phyloP scores from a whole-genome alignment of 345 rosid species.

The Noccaea bulbosa region DNA sequence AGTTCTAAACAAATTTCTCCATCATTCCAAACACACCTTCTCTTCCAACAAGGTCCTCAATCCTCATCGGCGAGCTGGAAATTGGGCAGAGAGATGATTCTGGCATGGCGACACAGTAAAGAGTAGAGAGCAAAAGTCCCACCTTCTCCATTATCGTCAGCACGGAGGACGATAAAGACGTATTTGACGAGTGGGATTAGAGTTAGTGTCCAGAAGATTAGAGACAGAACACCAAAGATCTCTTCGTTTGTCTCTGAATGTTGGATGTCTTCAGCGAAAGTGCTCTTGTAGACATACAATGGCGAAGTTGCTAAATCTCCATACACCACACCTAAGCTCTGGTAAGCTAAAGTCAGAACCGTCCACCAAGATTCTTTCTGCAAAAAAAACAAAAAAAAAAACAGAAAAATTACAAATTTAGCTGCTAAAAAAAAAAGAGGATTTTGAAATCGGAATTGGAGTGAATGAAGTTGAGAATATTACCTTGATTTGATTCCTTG shows the following conservation, averaged over 20 bases:
- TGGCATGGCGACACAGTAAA: conserved; percentile 74
- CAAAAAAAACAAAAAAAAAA: conserved; percentile 16
- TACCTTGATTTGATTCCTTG: conserved; percentile 64
- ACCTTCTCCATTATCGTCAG: conserved; percentile 93
- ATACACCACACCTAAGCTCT: conserved; percentile 86
- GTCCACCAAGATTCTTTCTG: conserved; percentile 84
- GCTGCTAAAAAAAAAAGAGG: conserved; percentile 7
- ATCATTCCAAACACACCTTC: too few relatives aligned
- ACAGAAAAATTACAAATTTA: neutral
- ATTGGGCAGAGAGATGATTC: conserved; percentile 75
- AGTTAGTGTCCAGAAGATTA: conserved; percentile 86
- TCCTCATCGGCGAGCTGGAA: conserved; percentile 87
- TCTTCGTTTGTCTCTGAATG: conserved; percentile 90
- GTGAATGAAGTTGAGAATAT: neutral
- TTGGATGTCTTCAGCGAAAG: conserved; percentile 82
- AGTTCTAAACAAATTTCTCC: too few relatives aligned
- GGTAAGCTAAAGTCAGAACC: conserved; percentile 77
- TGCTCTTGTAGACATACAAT: conserved; percentile 78
- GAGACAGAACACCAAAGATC: conserved; percentile 82
- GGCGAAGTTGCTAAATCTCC: conserved; percentile 92
- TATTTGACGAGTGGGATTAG: conserved; percentile 72
- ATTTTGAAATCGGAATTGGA: conserved; percentile 11
- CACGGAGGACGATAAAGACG: conserved; percentile 79
- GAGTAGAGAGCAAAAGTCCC: conserved; percentile 90
- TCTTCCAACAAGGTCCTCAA: too few relatives aligned